A percentile compares a stretch with the other conserved stretches of the same genome.
These are phyloP conservation scores for Porcisia hertigi DNA, from an alignment of 208 protist genomes.

Conservation along the genomic window DNA sequence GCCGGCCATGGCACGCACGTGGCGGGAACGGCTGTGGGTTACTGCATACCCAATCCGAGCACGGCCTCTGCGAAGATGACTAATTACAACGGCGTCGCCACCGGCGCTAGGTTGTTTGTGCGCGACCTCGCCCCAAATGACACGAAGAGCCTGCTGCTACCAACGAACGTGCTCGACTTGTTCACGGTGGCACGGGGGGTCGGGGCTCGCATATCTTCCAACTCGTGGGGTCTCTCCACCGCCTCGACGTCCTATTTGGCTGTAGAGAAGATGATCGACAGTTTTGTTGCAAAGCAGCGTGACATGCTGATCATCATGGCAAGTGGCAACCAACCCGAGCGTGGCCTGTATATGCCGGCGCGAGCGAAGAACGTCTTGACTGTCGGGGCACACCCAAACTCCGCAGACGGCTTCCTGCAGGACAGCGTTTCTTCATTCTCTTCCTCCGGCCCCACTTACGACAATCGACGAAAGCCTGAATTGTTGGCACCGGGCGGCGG, in stretches of 20 bases:
- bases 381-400: conserved; percentile 75
- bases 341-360: conserved; percentile 43
- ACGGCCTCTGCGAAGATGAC: not conserved
- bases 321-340: conserved; percentile 56
- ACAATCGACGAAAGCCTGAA: conserved; percentile 86
- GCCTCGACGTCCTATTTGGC: conserved; percentile 43
- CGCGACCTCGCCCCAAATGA: conserved; percentile 40
- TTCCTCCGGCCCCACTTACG: conserved; percentile 75
- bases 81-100: conserved; percentile 78
- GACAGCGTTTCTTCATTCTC: conserved; percentile 56
- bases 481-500: conserved; percentile 70
- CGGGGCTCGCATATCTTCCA: conserved; percentile 81
- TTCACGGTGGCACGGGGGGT: conserved; percentile 57
- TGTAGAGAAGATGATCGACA: conserved; percentile 73
- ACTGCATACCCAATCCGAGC: conserved; percentile 2
- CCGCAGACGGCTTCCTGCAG: conserved; percentile 6
- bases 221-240: conserved; percentile 85
- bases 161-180: conserved; percentile 52
- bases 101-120: conserved; percentile 84
- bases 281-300: conserved; percentile 49
- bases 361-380: conserved; percentile 87
- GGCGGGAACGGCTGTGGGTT: conserved; percentile 63
- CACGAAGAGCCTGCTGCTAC: conserved; percentile 35
- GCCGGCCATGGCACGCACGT: conserved; percentile 90
- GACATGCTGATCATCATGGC: conserved; percentile 81